A percentile compares a stretch with the other conserved stretches of the same genome.
Evolutionary conservation across 371 early-diverging fungal genomes (phyloP).

Genomic region (Rhizopus stolonifer): DNA sequence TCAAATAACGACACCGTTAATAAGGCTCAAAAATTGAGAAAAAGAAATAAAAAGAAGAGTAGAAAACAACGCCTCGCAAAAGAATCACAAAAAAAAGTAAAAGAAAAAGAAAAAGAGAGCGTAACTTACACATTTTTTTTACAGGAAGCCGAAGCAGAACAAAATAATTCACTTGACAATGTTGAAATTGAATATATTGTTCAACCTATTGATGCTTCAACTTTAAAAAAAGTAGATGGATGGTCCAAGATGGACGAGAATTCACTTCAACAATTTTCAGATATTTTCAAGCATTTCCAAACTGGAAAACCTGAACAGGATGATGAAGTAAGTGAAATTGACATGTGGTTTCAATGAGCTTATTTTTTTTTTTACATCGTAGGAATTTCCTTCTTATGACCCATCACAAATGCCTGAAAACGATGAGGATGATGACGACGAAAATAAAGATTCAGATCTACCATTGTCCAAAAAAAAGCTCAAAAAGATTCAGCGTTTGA

Average conservation of each 20-base stretch:
- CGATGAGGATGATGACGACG: conserved; percentile 25
- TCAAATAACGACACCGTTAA: conserved; percentile 8
- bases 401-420: conserved; percentile 46
- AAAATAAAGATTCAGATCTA: conserved; percentile 48
- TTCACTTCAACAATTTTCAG: conserved; percentile 38
- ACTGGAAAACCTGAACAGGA: conserved; percentile 29
- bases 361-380: not conserved
- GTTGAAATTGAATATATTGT: conserved; percentile 52
- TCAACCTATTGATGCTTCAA: conserved; percentile 36
- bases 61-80: conserved; percentile 42
- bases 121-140: no score
- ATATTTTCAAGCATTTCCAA: conserved; percentile 48
- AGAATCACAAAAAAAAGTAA: conserved; percentile 40
- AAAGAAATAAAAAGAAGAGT: conserved; percentile 32
- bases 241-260: conserved; percentile 35
- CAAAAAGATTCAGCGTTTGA: conserved; percentile 44
- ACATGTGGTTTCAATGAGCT: not conserved
- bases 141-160: conserved; percentile 3
- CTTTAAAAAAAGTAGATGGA: conserved; percentile 34
- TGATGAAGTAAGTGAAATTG: conserved; percentile 27
- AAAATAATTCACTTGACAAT: conserved; percentile 30
- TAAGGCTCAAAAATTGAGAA: conserved; percentile 22
- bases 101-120: conserved; percentile 6
- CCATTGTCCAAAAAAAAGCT: conserved; percentile 43
- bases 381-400: conserved; percentile 47